Conservation (phyloP, 768 basidiomycete species). For the Amanita rubescens region DNA sequence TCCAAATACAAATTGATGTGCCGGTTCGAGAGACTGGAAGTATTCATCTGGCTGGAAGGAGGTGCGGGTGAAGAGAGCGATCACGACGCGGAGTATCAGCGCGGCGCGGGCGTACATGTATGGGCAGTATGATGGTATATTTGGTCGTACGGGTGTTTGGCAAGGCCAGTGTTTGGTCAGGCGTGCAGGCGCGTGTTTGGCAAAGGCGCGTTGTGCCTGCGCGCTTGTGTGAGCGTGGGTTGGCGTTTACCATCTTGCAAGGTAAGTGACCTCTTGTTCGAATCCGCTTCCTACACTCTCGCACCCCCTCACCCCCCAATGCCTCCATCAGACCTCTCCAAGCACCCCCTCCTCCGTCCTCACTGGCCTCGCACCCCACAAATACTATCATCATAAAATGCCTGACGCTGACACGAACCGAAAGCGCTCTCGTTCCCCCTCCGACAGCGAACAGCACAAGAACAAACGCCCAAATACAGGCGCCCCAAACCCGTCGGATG, state of each 20-base stretch:
- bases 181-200: constrained; percentile 23
- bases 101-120: constrained; percentile 19
- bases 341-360: constrained; percentile 15
- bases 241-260: neutral
- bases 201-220: constrained; percentile 38
- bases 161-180: neutral
- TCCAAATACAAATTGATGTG: constrained; percentile 82
- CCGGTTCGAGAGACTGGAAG: constrained; percentile 91
- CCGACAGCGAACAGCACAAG: constrained; percentile 74
- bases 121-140: neutral
- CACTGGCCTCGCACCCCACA: constrained; percentile 11
- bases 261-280: constrained; percentile 29
- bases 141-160: neutral
- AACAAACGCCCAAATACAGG: constrained; percentile 83
- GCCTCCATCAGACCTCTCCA: constrained; percentile 43
- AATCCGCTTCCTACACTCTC: constrained; percentile 39
- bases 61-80: constrained; percentile 69
- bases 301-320: constrained; percentile 54
- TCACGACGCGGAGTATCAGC: constrained; percentile 43
- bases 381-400: constrained; percentile 61
- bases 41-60: constrained; percentile 98
- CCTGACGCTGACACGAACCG: constrained; percentile 81
- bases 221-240: too few species aligned
- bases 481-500: constrained; percentile 55
- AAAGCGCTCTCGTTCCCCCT: constrained; percentile 83